Conservation (phyloP, 1,284 basidiomycete genomes). For the Cystobasidiaceae sp. region DNA sequence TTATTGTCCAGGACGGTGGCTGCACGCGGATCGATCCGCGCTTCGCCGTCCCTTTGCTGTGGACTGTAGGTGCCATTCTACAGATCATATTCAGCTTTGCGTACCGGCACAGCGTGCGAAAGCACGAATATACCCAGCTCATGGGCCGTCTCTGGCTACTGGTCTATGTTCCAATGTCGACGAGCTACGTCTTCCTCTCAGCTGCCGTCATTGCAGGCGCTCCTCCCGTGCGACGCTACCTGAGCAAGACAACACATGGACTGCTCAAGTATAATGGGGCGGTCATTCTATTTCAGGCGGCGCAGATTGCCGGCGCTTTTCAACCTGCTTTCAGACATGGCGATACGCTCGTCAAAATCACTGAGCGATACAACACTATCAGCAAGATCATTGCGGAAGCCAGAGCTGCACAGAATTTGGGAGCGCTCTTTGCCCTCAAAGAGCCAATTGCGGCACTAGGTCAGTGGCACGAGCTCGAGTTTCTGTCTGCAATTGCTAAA, state of each 20-base stretch:
- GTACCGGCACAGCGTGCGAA: background rate
- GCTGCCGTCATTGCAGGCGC: conserved; percentile 9
- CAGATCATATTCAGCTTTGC: conserved; percentile 9
- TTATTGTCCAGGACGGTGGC: conserved; percentile 16
- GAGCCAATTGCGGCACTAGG: background rate
- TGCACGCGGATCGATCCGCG: conserved; percentile 10
- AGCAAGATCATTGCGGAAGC: background rate
- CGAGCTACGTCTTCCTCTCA: conserved; percentile 4
- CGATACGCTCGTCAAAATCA: background rate
- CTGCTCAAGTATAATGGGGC: background rate
- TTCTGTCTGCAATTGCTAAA: too few relatives aligned
- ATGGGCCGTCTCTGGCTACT: conserved; percentile 8
- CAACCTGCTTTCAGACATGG: background rate
- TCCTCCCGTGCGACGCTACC: conserved; percentile 7
- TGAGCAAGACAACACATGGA: background rate
- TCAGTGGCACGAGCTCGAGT: background rate
- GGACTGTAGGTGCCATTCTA: background rate
- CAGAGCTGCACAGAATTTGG: background rate
- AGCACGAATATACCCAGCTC: background rate
- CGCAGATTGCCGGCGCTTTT: background rate
- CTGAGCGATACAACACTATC: background rate
- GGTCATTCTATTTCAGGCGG: background rate
- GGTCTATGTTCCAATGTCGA: background rate
- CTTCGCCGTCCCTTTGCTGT: conserved; percentile 3
- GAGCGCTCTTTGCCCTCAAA: background rate